Conservation (phyloP, 2,329 filamentous ascomycete species). For the Drechslerella dactyloides region DNA sequence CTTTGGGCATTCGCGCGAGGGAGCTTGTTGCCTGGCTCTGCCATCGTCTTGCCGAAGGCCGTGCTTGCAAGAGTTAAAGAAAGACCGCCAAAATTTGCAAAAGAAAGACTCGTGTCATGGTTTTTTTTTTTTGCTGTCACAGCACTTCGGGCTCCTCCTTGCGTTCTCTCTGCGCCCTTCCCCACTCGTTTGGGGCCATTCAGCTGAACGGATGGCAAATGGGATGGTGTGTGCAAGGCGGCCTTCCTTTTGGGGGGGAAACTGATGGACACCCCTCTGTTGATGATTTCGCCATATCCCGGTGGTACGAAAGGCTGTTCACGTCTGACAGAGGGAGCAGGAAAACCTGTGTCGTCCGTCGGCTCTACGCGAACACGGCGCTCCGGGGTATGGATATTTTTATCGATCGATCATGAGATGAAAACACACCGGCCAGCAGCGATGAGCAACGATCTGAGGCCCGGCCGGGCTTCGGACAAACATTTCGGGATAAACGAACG, state of each 20-base stretch:
- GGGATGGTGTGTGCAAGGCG: slow-evolving; percentile 13
- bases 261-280: slow-evolving; percentile 12
- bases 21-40: slow-evolving; percentile 39
- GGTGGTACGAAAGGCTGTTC: slow-evolving; percentile 46
- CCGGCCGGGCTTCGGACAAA: slow-evolving; percentile 23
- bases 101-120: background rate
- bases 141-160: slow-evolving; percentile 1
- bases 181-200: slow-evolving; percentile 31
- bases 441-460: slow-evolving; percentile 4
- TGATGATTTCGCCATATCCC: slow-evolving; percentile 34
- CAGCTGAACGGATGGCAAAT: slow-evolving; percentile 13
- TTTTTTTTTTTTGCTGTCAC: background rate
- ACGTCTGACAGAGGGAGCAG: slow-evolving; percentile 31
- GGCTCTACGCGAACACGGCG: slow-evolving; percentile 13
- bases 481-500: slow-evolving; percentile 16
- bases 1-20: slow-evolving; percentile 33
- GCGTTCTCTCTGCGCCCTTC: slow-evolving; percentile 19
- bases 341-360: slow-evolving; percentile 31
- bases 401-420: slow-evolving; percentile 17
- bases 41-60: slow-evolving; percentile 33
- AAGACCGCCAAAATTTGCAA: background rate
- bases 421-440: background rate
- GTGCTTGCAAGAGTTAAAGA: background rate
- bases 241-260: slow-evolving; percentile 22
- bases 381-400: slow-evolving; percentile 25